Conservation (phyloP, 495 filamentous ascomycete species). For the Bathelium albidoporum region DNA sequence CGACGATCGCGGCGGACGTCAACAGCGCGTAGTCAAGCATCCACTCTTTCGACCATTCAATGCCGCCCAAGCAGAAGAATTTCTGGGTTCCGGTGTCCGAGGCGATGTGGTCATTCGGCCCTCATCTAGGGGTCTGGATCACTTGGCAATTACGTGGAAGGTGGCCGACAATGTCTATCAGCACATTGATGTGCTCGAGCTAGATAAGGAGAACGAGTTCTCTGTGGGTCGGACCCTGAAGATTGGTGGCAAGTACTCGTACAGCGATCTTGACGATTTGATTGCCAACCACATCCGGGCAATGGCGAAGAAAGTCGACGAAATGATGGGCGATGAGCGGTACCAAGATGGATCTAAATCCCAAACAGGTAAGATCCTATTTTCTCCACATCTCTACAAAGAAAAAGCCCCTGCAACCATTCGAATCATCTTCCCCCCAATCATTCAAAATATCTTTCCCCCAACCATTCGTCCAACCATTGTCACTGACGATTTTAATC, state of each 20-base stretch:
- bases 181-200: constrained; percentile 91
- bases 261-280: constrained; percentile 92
- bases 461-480: too few species aligned
- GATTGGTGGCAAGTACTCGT: constrained; percentile 76
- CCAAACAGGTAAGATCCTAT: constrained; percentile 62
- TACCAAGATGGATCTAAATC: constrained; percentile 69
- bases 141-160: constrained; percentile 96
- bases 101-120: constrained; percentile 94
- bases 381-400: constrained; percentile 6
- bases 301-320: constrained; percentile 95
- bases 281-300: constrained; percentile 95
- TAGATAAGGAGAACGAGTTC: constrained; percentile 94
- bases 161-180: constrained; percentile 90
- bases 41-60: constrained; percentile 91
- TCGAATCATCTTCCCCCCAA: too few species aligned
- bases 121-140: constrained; percentile 85
- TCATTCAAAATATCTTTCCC: too few species aligned
- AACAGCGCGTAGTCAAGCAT: constrained; percentile 91
- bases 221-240: constrained; percentile 75
- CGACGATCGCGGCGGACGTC: constrained; percentile 68
- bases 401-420: too few species aligned
- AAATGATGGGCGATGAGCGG: constrained; percentile 87
- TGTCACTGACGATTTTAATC: too few species aligned
- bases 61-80: constrained; percentile 85
- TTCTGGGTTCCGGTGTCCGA: constrained; percentile 66